These are phyloP conservation scores for Inga laurina DNA, from an alignment of 306 rosid species.

Conservation along the genomic window DNA sequence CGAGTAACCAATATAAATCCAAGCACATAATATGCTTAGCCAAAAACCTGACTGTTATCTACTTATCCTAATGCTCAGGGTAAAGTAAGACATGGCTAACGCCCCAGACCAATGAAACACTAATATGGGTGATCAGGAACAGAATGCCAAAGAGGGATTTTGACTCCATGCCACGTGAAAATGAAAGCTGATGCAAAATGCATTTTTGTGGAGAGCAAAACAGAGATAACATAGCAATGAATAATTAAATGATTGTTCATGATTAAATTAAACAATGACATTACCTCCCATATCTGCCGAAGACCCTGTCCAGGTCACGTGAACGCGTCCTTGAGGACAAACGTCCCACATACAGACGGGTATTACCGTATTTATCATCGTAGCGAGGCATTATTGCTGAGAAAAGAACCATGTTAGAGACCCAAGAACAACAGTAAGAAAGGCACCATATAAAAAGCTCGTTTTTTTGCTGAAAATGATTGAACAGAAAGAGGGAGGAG, in stretches of 20 bases:
- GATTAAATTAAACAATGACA: not conserved
- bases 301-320: constrained; percentile 61
- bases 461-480: not conserved
- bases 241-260: not conserved
- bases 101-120: constrained; percentile 20
- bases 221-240: not conserved
- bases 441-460: not conserved
- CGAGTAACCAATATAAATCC: constrained; percentile 52
- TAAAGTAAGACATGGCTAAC: constrained; percentile 37
- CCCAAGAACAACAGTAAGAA: not conserved
- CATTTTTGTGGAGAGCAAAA: not conserved
- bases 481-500: not conserved
- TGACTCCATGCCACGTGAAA: not conserved
- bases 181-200: not conserved
- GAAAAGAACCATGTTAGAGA: constrained; percentile 14
- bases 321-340: constrained; percentile 55
- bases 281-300: constrained; percentile 72
- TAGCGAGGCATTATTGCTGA: constrained; percentile 66
- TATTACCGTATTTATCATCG: constrained; percentile 60
- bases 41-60: constrained; percentile 38
- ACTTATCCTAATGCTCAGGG: constrained; percentile 14
- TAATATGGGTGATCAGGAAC: constrained; percentile 12
- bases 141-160: not conserved
- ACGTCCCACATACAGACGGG: constrained; percentile 66
- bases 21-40: constrained; percentile 51